phyloP scores from a whole-genome alignment of 805 yeast genomes.

The Kockiozyma suomiensis region DNA sequence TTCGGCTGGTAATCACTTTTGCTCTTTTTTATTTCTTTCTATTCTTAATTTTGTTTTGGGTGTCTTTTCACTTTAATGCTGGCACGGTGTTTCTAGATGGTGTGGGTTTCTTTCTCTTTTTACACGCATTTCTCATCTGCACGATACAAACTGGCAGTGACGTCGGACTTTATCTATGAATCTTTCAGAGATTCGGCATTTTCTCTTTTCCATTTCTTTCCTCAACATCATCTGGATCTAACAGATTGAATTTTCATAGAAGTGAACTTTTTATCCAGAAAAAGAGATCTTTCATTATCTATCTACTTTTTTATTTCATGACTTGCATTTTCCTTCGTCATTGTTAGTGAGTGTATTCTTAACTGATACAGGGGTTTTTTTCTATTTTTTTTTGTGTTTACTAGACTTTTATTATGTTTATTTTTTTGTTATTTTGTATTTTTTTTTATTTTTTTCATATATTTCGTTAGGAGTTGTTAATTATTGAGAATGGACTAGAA shows the following conservation, averaged over 20 bases:
- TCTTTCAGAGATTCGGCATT: neutral
- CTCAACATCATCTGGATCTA: too few relatives aligned
- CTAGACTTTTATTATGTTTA: too few relatives aligned
- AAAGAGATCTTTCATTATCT: neutral
- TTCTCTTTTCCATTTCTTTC: neutral
- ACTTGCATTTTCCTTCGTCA: neutral
- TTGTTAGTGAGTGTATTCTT: neutral
- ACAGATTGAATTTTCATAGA: too few relatives aligned
- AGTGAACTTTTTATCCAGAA: neutral
- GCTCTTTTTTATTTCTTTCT: neutral
- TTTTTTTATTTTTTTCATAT: neutral
- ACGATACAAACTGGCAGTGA: neutral
- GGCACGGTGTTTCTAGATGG: conserved; percentile 14
- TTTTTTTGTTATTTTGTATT: neutral
- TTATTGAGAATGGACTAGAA: too few relatives aligned
- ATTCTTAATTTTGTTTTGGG: conserved; percentile 5
- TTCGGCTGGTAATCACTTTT: conserved; percentile 40
- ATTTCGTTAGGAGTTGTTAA: too few relatives aligned
- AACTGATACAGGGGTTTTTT: conserved; percentile 13
- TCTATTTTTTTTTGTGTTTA: neutral
- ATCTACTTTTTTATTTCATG: neutral
- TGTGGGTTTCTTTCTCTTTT: conserved; percentile 4
- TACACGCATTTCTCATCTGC: neutral
- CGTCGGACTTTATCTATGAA: neutral
- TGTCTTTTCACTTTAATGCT: conserved; percentile 1